Percentiles rank a stretch among this genome's conserved stretches.
Evolutionary conservation across 2,329 filamentous ascomycete genomes (phyloP).

Genomic region (Falciphora oryzae): DNA sequence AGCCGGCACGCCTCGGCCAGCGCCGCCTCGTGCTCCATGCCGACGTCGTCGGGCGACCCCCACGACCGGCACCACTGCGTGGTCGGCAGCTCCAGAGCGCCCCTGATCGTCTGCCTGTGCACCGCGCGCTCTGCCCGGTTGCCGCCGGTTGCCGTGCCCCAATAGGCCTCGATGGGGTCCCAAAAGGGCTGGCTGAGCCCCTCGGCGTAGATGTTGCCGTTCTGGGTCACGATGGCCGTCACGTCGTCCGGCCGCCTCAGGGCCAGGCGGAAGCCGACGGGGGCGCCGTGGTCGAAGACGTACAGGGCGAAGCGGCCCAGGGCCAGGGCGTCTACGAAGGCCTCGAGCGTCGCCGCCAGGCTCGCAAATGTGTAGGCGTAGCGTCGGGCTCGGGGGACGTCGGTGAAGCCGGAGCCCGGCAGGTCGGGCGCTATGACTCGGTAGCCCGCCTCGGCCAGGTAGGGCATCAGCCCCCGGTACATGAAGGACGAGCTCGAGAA

Average conservation of each 20-base stretch:
- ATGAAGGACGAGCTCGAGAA: slow-evolving; percentile 38
- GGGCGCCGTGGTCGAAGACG: slow-evolving; percentile 59
- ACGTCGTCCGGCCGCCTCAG: slow-evolving; percentile 41
- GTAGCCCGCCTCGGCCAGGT: slow-evolving; percentile 30
- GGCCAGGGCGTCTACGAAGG: slow-evolving; percentile 41
- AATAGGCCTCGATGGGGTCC: slow-evolving; percentile 39
- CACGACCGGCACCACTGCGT: slow-evolving; percentile 28
- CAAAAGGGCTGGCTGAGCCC: slow-evolving; percentile 46
- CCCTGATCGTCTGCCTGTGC: slow-evolving; percentile 26
- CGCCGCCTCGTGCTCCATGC: slow-evolving; percentile 18
- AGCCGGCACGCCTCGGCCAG: slow-evolving; percentile 42
- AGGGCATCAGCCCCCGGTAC: slow-evolving; percentile 38
- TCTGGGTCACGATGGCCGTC: slow-evolving; percentile 50
- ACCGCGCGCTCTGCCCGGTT: slow-evolving; percentile 17
- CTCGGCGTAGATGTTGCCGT: slow-evolving; percentile 55
- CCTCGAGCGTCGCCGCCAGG: slow-evolving; percentile 39
- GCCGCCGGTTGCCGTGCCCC: slow-evolving; percentile 27
- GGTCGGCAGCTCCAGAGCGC: slow-evolving; percentile 30
- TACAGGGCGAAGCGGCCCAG: slow-evolving; percentile 48
- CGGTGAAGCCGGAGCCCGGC: slow-evolving; percentile 55
- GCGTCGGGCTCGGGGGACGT: slow-evolving; percentile 29
- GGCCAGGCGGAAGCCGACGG: slow-evolving; percentile 47
- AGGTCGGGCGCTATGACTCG: slow-evolving; percentile 50
- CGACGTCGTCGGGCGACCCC: background rate
- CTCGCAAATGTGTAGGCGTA: slow-evolving; percentile 51